Evolutionary conservation across 305 asterid species (phyloP).

Genomic region (Lippia alba): DNA sequence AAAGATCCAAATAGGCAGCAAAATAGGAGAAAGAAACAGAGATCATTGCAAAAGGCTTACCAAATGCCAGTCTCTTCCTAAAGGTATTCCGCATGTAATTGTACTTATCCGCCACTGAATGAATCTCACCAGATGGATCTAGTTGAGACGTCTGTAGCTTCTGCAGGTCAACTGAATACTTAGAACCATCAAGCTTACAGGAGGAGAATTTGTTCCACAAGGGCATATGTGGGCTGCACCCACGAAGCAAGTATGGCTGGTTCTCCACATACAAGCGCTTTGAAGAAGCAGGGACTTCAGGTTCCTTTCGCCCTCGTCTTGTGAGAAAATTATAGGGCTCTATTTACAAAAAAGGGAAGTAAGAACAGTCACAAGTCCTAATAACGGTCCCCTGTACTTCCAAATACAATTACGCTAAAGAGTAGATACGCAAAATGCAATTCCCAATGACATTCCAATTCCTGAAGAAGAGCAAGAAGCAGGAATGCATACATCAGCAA

Average conservation of each 20-base stretch:
- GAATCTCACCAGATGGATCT: slow-evolving; percentile 67
- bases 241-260: slow-evolving; percentile 88
- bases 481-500: slow-evolving; percentile 21
- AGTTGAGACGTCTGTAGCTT: slow-evolving; percentile 63
- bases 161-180: slow-evolving; percentile 61
- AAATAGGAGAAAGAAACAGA: slow-evolving; percentile 25
- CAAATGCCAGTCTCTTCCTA: slow-evolving; percentile 80
- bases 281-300: slow-evolving; percentile 77
- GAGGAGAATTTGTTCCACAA: slow-evolving; percentile 57
- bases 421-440: slow-evolving; percentile 14
- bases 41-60: slow-evolving; percentile 49
- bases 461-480: slow-evolving; percentile 19
- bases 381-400: slow-evolving; percentile 21
- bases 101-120: slow-evolving; percentile 93
- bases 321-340: slow-evolving; percentile 74
- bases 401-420: slow-evolving; percentile 18
- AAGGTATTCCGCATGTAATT: slow-evolving; percentile 80
- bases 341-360: slow-evolving; percentile 40
- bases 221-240: slow-evolving; percentile 72
- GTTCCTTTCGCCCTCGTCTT: slow-evolving; percentile 77
- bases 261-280: slow-evolving; percentile 94
- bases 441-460: slow-evolving; percentile 12
- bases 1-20: slow-evolving; percentile 31
- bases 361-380: slow-evolving; percentile 43
- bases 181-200: slow-evolving; percentile 52